Conservation (phyloP, 179 eudicot species). For the Silene vulgaris region DNA sequence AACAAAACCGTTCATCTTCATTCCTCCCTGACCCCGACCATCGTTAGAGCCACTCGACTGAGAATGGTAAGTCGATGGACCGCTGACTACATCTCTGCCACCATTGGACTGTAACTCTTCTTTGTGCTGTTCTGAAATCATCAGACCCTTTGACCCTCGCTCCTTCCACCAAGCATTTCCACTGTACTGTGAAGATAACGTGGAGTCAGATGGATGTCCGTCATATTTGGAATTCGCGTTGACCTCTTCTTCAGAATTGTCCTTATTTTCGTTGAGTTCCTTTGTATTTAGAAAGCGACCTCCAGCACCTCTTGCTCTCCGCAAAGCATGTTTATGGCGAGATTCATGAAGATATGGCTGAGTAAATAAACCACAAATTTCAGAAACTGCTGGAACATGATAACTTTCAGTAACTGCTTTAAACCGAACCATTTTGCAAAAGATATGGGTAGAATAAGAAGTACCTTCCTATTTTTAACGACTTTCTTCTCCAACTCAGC, state of each 20-base stretch:
- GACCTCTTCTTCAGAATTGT: constrained; percentile 6
- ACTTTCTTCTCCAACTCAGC: constrained; percentile 39
- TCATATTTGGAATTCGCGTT: constrained; percentile 11
- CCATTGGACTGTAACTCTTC: constrained; percentile 15
- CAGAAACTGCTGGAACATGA: background rate
- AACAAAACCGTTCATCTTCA: constrained; percentile 29
- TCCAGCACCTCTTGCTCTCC: constrained; percentile 38
- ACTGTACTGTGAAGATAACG: constrained; percentile 3
- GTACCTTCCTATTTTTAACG: constrained; percentile 32
- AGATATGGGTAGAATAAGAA: background rate
- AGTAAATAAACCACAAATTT: background rate
- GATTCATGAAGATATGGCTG: constrained; percentile 46
- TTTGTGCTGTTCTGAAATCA: constrained; percentile 17
- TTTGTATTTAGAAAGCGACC: constrained; percentile 35
- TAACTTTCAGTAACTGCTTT: too few species aligned
- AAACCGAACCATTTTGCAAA: too few species aligned
- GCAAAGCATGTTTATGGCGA: constrained; percentile 38
- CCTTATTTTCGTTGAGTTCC: constrained; percentile 22
- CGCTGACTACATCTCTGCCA: constrained; percentile 14
- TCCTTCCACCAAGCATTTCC: constrained; percentile 26
- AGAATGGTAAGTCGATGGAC: constrained; percentile 23
- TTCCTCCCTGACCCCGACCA: constrained; percentile 23
- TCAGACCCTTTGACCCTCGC: constrained; percentile 16
- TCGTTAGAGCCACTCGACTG: constrained; percentile 17
- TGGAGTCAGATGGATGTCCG: constrained; percentile 12